Conservation (phyloP, 1,284 basidiomycete genomes). For the Sphaerobolus stellatus region DNA sequence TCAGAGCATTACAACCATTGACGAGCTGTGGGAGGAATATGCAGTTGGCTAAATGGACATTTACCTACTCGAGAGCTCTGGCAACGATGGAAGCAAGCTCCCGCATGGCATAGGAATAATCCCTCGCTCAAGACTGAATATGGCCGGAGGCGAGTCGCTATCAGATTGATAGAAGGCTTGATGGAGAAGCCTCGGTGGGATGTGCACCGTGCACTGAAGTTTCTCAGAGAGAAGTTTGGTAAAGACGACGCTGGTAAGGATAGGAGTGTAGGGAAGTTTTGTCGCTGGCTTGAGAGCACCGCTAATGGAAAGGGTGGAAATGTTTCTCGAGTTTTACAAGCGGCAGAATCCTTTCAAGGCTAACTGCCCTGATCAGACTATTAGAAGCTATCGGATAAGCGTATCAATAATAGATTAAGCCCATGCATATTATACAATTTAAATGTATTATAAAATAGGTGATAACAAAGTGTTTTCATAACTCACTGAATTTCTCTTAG, state of each 20-base stretch:
- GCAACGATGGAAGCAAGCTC: neutral
- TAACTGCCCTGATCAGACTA: no score
- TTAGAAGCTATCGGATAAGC: no score
- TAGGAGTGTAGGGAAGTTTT: no score
- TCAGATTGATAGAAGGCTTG: neutral
- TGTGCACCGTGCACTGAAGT: neutral
- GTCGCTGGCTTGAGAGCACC: no score
- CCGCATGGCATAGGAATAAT: conserved; percentile 1
- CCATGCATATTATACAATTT: no score
- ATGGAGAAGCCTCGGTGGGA: neutral
- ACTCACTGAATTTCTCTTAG: no score
- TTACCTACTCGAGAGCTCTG: neutral
- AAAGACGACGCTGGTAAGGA: neutral
- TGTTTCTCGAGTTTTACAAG: no score
- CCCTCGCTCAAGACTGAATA: neutral
- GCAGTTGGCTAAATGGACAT: conserved; percentile 3
- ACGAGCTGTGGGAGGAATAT: conserved; percentile 1
- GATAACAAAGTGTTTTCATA: no score
- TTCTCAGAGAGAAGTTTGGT: neutral
- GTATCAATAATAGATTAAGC: no score
- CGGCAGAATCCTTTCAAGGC: no score
- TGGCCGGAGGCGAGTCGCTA: neutral
- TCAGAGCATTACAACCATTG: neutral
- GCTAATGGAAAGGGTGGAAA: no score
- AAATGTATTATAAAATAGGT: no score